Evolutionary conservation across 768 basidiomycete species (phyloP).

Genomic region (Boletellus sp.): DNA sequence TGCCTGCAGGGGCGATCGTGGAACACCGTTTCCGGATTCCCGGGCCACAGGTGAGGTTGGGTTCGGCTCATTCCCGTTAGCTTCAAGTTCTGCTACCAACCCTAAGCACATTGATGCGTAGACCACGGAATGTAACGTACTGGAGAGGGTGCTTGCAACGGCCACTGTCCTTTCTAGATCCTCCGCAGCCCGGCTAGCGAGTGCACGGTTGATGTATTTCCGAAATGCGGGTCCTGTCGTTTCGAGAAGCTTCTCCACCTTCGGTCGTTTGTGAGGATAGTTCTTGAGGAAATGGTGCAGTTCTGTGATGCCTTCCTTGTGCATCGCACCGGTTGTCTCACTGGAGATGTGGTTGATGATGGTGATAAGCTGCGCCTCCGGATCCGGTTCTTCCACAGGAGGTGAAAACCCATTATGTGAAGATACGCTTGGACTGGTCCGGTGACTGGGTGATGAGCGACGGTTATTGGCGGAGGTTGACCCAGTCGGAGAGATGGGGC

Average conservation of each 20-base stretch:
- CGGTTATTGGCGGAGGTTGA: constrained; percentile 52
- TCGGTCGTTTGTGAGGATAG: constrained; percentile 77
- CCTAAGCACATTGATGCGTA: constrained; percentile 6
- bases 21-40: constrained; percentile 25
- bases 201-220: constrained; percentile 85
- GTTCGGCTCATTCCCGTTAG: constrained; percentile 43
- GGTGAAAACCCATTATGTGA: constrained; percentile 54
- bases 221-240: constrained; percentile 87
- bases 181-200: constrained; percentile 84
- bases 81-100: constrained; percentile 53
- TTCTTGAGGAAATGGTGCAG: constrained; percentile 91
- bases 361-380: constrained; percentile 75
- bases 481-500: constrained; percentile 69
- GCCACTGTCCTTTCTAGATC: constrained; percentile 77
- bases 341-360: constrained; percentile 87
- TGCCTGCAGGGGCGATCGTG: constrained; percentile 34
- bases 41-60: constrained; percentile 29
- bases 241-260: constrained; percentile 85
- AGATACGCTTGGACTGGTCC: constrained; percentile 65
- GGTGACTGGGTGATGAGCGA: constrained; percentile 58
- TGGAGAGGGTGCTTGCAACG: constrained; percentile 79
- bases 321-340: constrained; percentile 83
- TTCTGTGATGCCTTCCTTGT: constrained; percentile 93
- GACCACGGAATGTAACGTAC: constrained; percentile 41
- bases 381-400: constrained; percentile 77